phyloP scores from a whole-genome alignment of 2,329 filamentous ascomycete genomes.

The Macrophomina tecta region DNA sequence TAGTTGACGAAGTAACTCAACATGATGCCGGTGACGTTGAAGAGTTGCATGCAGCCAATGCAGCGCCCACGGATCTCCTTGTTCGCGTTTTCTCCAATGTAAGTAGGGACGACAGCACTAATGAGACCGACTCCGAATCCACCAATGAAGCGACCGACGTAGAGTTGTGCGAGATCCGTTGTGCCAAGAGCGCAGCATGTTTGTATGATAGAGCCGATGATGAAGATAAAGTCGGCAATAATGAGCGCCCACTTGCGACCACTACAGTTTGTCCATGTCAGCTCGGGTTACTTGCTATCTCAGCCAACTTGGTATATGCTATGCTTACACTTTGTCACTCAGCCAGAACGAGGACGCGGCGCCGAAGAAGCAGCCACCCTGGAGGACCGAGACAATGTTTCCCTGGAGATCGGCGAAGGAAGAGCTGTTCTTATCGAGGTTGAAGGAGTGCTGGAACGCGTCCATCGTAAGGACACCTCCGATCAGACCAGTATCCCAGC shows the following conservation, averaged over 20 bases:
- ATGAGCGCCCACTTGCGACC: slow-evolving; percentile 51
- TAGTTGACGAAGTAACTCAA: slow-evolving; percentile 61
- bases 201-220: slow-evolving; percentile 50
- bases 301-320: not conserved
- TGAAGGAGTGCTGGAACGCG: slow-evolving; percentile 51
- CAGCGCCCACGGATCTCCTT: slow-evolving; percentile 49
- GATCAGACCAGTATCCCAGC: slow-evolving; percentile 38
- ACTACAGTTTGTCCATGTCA: slow-evolving; percentile 21
- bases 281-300: not conserved
- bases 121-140: slow-evolving; percentile 53
- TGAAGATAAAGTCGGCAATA: slow-evolving; percentile 50
- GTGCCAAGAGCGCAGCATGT: slow-evolving; percentile 46
- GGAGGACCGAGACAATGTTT: slow-evolving; percentile 53
- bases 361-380: slow-evolving; percentile 54
- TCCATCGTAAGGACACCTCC: slow-evolving; percentile 51
- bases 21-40: slow-evolving; percentile 55
- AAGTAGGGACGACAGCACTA: slow-evolving; percentile 51
- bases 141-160: slow-evolving; percentile 51
- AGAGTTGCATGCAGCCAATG: slow-evolving; percentile 47
- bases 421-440: slow-evolving; percentile 40
- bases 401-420: slow-evolving; percentile 49
- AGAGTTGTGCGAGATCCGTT: slow-evolving; percentile 46
- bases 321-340: slow-evolving; percentile 44
- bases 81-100: slow-evolving; percentile 54
- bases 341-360: slow-evolving; percentile 51